Evolutionary conservation across 176 grass and related monocot species (phyloP).

Genomic region (Puya raimondii): DNA sequence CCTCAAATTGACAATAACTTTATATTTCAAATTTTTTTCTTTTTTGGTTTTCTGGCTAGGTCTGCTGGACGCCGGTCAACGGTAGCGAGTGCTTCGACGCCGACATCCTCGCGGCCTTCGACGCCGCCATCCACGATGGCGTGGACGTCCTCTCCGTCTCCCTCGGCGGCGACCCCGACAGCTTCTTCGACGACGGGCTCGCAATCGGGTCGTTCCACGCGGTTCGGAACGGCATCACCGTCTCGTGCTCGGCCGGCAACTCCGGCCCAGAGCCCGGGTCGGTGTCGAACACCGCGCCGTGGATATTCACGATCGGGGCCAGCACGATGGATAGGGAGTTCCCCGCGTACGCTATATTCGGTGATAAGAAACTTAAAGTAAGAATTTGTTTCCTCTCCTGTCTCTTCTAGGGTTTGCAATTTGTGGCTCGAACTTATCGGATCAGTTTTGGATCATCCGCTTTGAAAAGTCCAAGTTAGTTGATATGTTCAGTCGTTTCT

Average conservation of each 20-base stretch:
- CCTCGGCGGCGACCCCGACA: slow-evolving; percentile 24
- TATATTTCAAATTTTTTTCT: too few relatives aligned
- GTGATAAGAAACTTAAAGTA: slow-evolving; percentile 31
- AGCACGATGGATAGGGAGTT: slow-evolving; percentile 54
- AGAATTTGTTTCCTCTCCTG: not conserved
- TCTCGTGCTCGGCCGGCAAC: slow-evolving; percentile 70
- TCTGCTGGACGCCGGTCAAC: slow-evolving; percentile 45
- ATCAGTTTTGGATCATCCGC: not conserved
- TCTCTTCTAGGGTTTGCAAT: not conserved
- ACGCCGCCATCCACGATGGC: slow-evolving; percentile 62
- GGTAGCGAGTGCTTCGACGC: slow-evolving; percentile 48
- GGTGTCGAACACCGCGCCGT: slow-evolving; percentile 45
- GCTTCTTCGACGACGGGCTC: slow-evolving; percentile 34
- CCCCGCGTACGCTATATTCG: slow-evolving; percentile 27
- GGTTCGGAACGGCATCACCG: slow-evolving; percentile 39
- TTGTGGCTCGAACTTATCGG: not conserved
- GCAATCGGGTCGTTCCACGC: slow-evolving; percentile 66
- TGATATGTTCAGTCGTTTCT: too few relatives aligned
- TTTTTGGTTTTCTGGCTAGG: not conserved
- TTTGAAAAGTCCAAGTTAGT: not conserved
- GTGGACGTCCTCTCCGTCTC: slow-evolving; percentile 56
- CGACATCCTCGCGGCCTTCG: slow-evolving; percentile 57
- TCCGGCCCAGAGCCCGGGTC: slow-evolving; percentile 28
- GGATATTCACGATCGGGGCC: slow-evolving; percentile 58
- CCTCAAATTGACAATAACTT: too few relatives aligned